Base-by-base conservation (phyloP, 2,329 filamentous ascomycete species). In the Xylariomycetidae sp. region DNA sequence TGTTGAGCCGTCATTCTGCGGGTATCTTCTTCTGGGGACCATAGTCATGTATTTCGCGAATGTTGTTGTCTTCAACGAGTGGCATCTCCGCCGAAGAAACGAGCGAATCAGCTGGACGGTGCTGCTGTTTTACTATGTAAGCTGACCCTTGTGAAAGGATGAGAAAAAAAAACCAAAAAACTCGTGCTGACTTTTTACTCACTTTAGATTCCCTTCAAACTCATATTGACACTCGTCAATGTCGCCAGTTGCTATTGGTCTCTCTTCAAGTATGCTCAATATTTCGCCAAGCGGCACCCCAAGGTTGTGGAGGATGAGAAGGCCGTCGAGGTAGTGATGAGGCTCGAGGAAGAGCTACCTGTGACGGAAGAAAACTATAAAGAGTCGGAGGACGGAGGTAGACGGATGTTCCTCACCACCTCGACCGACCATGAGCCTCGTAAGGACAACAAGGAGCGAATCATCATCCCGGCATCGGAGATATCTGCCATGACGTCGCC, bases 51-150 rank as follows among this genome's bases (percentile, higher is more conserved):
- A 71, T 37, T 45, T 64, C 27, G 23, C 64, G 44, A 64, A 65
- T 46, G 58, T 59, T 29, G 40, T 64, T 9, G 55, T 70, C 26
- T 71, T 71, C 54, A 71, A 71, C 46, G 64, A 67, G 44, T 44
- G 70, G 1, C 67, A 71, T 34, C 54, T 70, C 2, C 61, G 67
- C 8, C 40, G 52, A 19, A 66, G 68, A 33, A 62, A 63, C 6
- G 66, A 68, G 47, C 57, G 60, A 22, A 51, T 70, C 9, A 51
- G 51, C 25, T 63, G 55, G 50, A 48, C 49, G 6, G 53, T 64
- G 4, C 50, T 56, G 11, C 13, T 60, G 33, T 64, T 4, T 4
- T 71, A 66, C 46, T 70, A 70, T 27, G 33, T 36, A 31, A 12
- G 33, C 25, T 16, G 15, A 7, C 13, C 27, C n/a, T n/a, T n/a